A percentile compares a stretch with the other conserved stretches of the same genome.
Conservation (phyloP, 164 flowering plant species). For the Amborella trichopoda region DNA sequence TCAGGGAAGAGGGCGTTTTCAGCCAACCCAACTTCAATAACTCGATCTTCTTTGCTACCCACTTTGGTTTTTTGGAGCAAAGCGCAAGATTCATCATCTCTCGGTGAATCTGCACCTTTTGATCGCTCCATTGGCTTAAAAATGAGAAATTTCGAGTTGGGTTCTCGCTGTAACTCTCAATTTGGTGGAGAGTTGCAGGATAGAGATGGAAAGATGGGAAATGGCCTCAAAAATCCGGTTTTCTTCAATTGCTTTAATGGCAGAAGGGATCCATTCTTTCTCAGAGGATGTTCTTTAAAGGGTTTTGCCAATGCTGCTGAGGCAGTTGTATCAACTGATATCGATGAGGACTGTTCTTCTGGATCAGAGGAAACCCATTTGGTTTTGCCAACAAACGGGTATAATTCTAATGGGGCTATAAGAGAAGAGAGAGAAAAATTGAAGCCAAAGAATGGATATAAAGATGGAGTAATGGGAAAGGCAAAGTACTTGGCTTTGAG, state of each 20-base stretch:
- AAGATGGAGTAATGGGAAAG: constrained; percentile 19
- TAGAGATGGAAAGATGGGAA: constrained; percentile 11
- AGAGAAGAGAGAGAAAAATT: constrained; percentile 9
- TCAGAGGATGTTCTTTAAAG: constrained; percentile 20
- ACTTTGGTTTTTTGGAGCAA: constrained; percentile 2
- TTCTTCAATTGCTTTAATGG: no score
- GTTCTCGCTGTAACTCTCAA: constrained; percentile 4
- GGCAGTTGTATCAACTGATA: constrained; percentile 35
- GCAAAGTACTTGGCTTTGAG: constrained; percentile 28
- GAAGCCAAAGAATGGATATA: constrained; percentile 5
- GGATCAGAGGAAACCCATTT: constrained; percentile 34
- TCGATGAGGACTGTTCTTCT: constrained; percentile 46
- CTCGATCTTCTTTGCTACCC: constrained; percentile 1
- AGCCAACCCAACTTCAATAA: constrained; percentile 11
- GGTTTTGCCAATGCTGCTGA: constrained; percentile 58
- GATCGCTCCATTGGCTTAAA: constrained; percentile 3
- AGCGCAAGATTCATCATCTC: constrained; percentile 3
- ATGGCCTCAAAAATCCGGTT: no score
- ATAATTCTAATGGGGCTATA: constrained; percentile 18
- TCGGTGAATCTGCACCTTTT: constrained; percentile 6
- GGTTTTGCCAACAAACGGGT: constrained; percentile 22
- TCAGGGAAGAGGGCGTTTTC: constrained; percentile 19
- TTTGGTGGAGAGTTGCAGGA: constrained; percentile 4
- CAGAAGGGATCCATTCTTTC: no score
- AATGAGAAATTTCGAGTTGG: background rate